phyloP scores from a whole-genome alignment of 371 early-diverging fungal genomes.

The Mortierella sp. region DNA sequence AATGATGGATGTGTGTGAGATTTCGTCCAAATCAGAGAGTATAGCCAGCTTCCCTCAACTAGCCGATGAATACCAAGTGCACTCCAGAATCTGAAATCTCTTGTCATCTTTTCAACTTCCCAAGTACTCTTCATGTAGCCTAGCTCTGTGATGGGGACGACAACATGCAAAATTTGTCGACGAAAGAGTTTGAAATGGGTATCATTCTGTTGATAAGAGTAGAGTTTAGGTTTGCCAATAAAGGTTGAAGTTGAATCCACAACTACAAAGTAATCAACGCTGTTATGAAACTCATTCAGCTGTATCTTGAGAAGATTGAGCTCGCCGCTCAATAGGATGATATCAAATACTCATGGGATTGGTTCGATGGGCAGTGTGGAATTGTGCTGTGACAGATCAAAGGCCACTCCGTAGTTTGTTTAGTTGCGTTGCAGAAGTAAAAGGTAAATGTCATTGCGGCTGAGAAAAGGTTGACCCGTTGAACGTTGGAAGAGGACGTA shows the following conservation, averaged over 20 bases:
- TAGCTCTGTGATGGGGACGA: background rate
- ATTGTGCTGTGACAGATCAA: background rate
- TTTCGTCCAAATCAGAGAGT: conserved; percentile 32
- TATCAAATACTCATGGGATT: conserved; percentile 12
- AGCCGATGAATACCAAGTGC: conserved; percentile 11
- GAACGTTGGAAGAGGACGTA: no score
- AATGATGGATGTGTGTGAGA: conserved; percentile 11
- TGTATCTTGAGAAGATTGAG: conserved; percentile 17
- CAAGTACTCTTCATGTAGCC: background rate
- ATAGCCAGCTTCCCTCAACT: conserved; percentile 22
- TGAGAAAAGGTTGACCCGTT: no score
- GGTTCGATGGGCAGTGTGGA: background rate
- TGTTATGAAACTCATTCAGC: conserved; percentile 17
- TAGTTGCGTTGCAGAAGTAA: no score
- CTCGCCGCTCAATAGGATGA: conserved; percentile 29
- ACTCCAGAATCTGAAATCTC: conserved; percentile 9
- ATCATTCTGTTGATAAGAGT: conserved; percentile 5
- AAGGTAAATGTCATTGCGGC: no score
- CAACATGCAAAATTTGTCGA: conserved; percentile 17
- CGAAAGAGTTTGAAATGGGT: conserved; percentile 11
- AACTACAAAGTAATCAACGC: conserved; percentile 27
- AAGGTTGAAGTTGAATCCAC: conserved; percentile 25
- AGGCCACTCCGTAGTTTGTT: no score
- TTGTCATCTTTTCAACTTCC: conserved; percentile 4
- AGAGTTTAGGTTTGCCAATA: conserved; percentile 7